Evolutionary conservation across 139 green algal species (phyloP), one percentile per base, ranked within the genome.

Genomic region (Microglena sp.): DNA sequence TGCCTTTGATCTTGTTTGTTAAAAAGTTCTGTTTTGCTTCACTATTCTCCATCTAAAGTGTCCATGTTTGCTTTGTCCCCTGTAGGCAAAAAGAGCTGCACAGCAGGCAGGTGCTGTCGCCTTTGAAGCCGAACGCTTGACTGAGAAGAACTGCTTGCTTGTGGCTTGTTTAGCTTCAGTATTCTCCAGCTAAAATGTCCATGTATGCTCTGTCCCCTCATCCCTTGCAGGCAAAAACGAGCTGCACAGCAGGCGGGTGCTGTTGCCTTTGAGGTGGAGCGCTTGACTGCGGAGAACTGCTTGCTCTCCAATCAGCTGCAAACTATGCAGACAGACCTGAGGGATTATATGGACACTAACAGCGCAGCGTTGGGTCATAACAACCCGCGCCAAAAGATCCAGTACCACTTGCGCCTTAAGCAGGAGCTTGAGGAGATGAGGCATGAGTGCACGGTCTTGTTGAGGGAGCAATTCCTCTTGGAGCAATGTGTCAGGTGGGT

Each of bases 371-470:
- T 64, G 7, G 56, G 56, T 4, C 36, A 68, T 24, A 45, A 4
- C 40, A 68, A 58, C 40, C 36, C 33, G 26, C 36, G 36, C 40
- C 36, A 68, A 22, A 59, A 59, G 27, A 24, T 22, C 5, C 40
- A 29, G 26, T 7, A 44, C 27, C 24, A 24, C 6, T 5, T 36
- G 5, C 40, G 5, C 7, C 22, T 43, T 6, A 43, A 24, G 67
- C 67, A 72, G 67, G 81, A 87, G 74, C 71, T 88, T 44, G 81
- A 88, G 68, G 81, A 88, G 70, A 67, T 88, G 67, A 46, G 81
- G 3, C 71, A 84, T 45, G 77, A 88, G 62, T 79, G 68, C 60
- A 85, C 72, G 0, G 60, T 82, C 45, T 73, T 85, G 58, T 66
- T 82, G 33, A 66, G 73, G 0, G 81, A 88, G 33, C 71, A 75